Percentiles rank a stretch among this genome's conserved stretches.
phyloP scores from a whole-genome alignment of 2,329 filamentous ascomycete species.

The Myriosclerotinia duriaeana region DNA sequence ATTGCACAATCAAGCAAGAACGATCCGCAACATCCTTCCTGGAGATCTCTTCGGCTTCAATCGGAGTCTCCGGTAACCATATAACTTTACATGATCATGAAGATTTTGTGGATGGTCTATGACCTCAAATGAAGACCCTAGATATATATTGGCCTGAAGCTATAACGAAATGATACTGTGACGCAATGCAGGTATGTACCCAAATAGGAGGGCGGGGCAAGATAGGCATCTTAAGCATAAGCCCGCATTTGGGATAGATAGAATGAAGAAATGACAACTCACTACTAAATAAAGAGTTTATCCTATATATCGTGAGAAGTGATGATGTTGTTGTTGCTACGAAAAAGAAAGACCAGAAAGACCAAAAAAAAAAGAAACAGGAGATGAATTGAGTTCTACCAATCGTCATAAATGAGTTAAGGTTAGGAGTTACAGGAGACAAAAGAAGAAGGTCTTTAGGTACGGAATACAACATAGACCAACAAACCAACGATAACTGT shows the following conservation, averaged over 20 bases:
- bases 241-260: neutral
- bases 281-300: neutral
- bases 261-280: neutral
- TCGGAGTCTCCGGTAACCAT: neutral
- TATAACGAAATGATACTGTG: neutral
- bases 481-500: neutral
- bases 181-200: neutral
- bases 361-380: neutral
- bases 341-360: neutral
- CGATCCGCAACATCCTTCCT: neutral
- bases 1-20: neutral
- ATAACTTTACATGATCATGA: constrained; percentile 1
- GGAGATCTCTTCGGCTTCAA: neutral
- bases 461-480: neutral
- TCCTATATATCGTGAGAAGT: neutral
- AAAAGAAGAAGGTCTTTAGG: neutral
- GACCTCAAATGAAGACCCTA: neutral
- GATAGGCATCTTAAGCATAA: neutral
- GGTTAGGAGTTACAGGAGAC: neutral
- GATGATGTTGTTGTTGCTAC: neutral
- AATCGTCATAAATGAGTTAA: neutral
- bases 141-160: neutral
- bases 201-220: neutral
- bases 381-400: neutral
- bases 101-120: neutral